Conservation (phyloP, 2,329 filamentous ascomycete species). For the Colletotrichum melonis region DNA sequence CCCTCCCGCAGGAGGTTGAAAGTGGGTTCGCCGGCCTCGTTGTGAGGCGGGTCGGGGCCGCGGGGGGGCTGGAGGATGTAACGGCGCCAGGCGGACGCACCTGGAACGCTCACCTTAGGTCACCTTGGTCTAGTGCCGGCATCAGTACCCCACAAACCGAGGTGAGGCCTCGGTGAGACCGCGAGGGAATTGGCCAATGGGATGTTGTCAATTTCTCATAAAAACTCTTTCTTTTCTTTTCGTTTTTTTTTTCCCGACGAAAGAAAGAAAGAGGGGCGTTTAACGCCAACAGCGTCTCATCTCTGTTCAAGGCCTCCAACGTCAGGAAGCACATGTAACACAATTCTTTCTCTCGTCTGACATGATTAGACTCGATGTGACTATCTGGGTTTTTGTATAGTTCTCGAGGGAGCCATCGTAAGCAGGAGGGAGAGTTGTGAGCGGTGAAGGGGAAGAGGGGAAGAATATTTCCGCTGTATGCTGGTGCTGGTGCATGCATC, state of each 20-base stretch:
- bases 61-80: not conserved
- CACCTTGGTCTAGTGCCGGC: not conserved
- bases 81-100: not conserved
- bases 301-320: not conserved
- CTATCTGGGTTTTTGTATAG: not conserved
- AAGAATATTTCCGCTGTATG: not conserved
- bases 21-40: not conserved
- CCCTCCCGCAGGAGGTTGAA: not conserved
- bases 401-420: too few relatives aligned
- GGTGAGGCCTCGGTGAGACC: not conserved
- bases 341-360: too few relatives aligned
- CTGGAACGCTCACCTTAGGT: not conserved
- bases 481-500: not conserved
- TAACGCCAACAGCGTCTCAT: slow-evolving; percentile 1
- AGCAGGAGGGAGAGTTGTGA: not conserved
- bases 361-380: too few relatives aligned
- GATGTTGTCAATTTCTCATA: not conserved
- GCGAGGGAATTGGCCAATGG: not conserved
- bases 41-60: not conserved
- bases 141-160: not conserved
- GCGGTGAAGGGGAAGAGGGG: not conserved
- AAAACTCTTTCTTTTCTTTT: not conserved
- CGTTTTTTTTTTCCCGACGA: not conserved
- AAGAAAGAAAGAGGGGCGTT: not conserved
- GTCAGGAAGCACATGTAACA: not conserved